These are phyloP conservation scores for Tetrapisispora namnaoensis DNA, from an alignment of 805 yeast species.

Conservation along the genomic window DNA sequence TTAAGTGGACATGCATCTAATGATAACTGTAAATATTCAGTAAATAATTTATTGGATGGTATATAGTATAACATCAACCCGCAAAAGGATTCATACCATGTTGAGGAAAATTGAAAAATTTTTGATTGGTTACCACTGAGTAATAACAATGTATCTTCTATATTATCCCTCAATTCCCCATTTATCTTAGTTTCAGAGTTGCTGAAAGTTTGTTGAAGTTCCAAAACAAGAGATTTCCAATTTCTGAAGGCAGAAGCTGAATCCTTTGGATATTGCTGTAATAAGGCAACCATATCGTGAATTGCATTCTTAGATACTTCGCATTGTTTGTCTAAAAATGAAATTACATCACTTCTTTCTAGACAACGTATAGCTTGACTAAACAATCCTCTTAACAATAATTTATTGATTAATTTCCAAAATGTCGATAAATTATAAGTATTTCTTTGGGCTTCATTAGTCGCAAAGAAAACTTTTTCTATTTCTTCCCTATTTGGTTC, in stretches of 20 bases:
- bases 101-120: slow-evolving; percentile 40
- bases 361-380: slow-evolving; percentile 38
- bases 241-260: slow-evolving; percentile 27
- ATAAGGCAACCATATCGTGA: slow-evolving; percentile 26
- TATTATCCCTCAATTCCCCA: slow-evolving; percentile 21
- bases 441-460: slow-evolving; percentile 36
- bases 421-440: slow-evolving; percentile 34
- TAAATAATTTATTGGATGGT: slow-evolving; percentile 37
- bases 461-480: slow-evolving; percentile 33
- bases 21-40: slow-evolving; percentile 34
- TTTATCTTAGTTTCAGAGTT: slow-evolving; percentile 17
- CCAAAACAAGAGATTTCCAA: slow-evolving; percentile 30
- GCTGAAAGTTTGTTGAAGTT: slow-evolving; percentile 18
- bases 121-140: slow-evolving; percentile 34
- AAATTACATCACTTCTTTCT: slow-evolving; percentile 17
- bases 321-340: slow-evolving; percentile 14
- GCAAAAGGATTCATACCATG: slow-evolving; percentile 62
- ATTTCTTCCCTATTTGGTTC: slow-evolving; percentile 48
- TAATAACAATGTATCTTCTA: slow-evolving; percentile 27
- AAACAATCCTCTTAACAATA: slow-evolving; percentile 53
- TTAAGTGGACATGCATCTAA: slow-evolving; percentile 30
- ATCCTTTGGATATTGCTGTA: slow-evolving; percentile 31
- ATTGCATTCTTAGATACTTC: slow-evolving; percentile 22
- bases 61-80: slow-evolving; percentile 51
- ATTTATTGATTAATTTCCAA: slow-evolving; percentile 52